Base-by-base conservation (phyloP, 2,329 filamentous ascomycete species). In the Exophiala xenobiotica region DNA sequence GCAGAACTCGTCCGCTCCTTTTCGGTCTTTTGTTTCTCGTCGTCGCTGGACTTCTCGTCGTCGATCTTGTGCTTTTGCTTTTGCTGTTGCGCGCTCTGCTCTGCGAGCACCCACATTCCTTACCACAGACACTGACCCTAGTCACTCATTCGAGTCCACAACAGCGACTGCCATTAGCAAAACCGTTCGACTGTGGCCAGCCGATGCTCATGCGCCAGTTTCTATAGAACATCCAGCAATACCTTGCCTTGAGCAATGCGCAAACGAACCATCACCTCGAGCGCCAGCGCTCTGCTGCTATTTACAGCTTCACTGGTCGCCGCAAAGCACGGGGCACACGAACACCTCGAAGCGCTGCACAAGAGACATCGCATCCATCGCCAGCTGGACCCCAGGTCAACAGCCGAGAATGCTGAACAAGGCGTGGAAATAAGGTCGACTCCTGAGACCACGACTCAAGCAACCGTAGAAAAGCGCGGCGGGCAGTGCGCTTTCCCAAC, bases 401-500 rank as follows among this genome's bases (percentile, higher is more conserved):
- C 57, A 26, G 60, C 61, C 19, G 63, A 64, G 42, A 44, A 26
- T 38, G 53, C 50, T 20, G 51, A 59, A 16, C 55, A 58, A 7
- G 65, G 64, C 40, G 57, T 59, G 19, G 62, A 60, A 18, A 53
- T 59, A 20, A 59, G 59, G 43, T 40, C 54, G 14, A 27, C 51
- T 22, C 20, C 51, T 4, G 51, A 57, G 35, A 54, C 33, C 24
- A 38, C 40, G 11, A 35, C 54, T 8, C 22, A 46, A 11, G 26
- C 18, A 24, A 58, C 64, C 46, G 53, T 82, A 23, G 70, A 76
- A 61, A 83, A 82, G 70, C 77, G 81, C 60, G 72, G 73, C 27
- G 71, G 70, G 43, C 70, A 74, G 50, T 91, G 88, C 70, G 64
- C 75, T 48, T 87, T 91, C 62, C 87, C 88, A 8, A 72, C 75